Evolutionary conservation across 1,139 yeast species (phyloP).

Genomic region (Nematodospora anomalae): DNA sequence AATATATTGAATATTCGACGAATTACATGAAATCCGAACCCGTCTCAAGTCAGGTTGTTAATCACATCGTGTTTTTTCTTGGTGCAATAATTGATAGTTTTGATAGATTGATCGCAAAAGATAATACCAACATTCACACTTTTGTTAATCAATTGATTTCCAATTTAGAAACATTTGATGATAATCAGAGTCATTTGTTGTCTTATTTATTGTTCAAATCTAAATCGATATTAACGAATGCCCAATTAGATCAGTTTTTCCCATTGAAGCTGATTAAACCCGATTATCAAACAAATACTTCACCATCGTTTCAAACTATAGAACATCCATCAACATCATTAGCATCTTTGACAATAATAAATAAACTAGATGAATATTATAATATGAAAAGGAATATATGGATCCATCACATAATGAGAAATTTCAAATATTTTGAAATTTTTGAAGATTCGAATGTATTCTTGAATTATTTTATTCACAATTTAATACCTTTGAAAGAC

Average conservation of each 20-base stretch:
- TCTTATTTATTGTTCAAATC: constrained; percentile 9
- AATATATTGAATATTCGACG: constrained; percentile 8
- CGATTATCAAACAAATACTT: neutral
- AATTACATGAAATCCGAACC: constrained; percentile 7
- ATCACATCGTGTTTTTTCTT: constrained; percentile 10
- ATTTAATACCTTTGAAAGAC: constrained; percentile 2
- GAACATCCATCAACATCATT: neutral
- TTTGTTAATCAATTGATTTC: constrained; percentile 10
- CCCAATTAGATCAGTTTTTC: constrained; percentile 10
- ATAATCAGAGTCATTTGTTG: constrained; percentile 2
- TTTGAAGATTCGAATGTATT: constrained; percentile 1
- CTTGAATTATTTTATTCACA: constrained; percentile 2
- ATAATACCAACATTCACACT: constrained; percentile 8
- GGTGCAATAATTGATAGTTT: constrained; percentile 9
- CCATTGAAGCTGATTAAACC: constrained; percentile 1
- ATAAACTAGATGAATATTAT: constrained; percentile 6
- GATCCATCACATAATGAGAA: constrained; percentile 7
- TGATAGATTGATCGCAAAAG: constrained; percentile 8
- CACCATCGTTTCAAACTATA: neutral
- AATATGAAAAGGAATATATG: constrained; percentile 6
- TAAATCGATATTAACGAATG: constrained; percentile 4
- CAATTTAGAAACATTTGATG: constrained; percentile 6
- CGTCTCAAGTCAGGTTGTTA: constrained; percentile 1
- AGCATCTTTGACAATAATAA: constrained; percentile 7
- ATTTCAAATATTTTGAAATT: constrained; percentile 7